Base-by-base conservation (phyloP, 345 rosid species). In the Raphanus sativus region DNA sequence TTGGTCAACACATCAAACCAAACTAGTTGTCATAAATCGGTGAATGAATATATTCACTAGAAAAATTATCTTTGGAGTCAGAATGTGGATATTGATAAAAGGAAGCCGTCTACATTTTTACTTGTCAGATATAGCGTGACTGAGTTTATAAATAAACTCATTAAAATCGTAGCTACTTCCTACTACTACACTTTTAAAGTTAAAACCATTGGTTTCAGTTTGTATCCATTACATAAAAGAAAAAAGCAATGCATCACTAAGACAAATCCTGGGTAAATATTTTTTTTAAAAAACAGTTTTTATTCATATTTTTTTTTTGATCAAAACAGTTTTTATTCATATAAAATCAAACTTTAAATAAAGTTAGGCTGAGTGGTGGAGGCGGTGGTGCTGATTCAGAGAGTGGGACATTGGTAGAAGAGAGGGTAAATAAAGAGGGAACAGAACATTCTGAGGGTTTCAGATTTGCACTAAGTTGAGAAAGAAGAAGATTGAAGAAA, bases 321-420 rank as follows among this genome's bases (percentile, higher is more conserved):
- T n/a, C n/a, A n/a, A 68, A 25, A 15, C 24, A 24, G 8, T n/a
- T 69, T 69, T 21, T 21, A 21, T 16, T 68, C 62, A 32, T 42
- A 29, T n/a, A 50, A 15, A 63, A 69, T 33, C 61, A 12, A 69
- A n/a, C 10, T 10, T 58, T 50, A 48, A 50, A 69, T 50, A 65
- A 77, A 66, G 32, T 1, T n/a, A 50, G 61, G 76, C 12, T 40
- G 58, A 80, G 83, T 80, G 80, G 83, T 70, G 83, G 80, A 75
- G 79, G 71, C 76, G 75, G 80, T 80, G 83, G 76, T 74, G 83
- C 75, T 75, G 83, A 75, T 75, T 74, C 76, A 69, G 79, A 80
- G 82, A 67, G 82, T 72, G 75, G 67, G 79, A 36, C 59, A 68
- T 8, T 75, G 58, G 13, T 5, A 50, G 24, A 3, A 52, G 58